A percentile compares a stretch with the other conserved stretches of the same genome.
Conservation (phyloP, 345 rosid genomes). For the Hibiscus syriacus region DNA sequence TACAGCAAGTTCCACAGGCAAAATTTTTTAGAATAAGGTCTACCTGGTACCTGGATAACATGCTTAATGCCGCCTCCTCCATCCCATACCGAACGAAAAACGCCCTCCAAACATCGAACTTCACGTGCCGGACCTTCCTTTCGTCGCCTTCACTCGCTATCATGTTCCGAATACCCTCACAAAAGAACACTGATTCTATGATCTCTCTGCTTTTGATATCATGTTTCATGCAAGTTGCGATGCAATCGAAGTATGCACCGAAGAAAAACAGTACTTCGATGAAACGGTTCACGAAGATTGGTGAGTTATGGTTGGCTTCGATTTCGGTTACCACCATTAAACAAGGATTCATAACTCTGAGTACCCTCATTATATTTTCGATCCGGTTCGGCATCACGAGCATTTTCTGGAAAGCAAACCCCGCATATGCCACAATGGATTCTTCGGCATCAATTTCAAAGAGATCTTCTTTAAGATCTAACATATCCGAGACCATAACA, state of each 20-base stretch:
- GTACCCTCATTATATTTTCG: conserved; percentile 28
- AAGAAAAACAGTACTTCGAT: conserved; percentile 33
- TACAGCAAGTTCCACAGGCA: conserved; percentile 27
- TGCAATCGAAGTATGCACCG: conserved; percentile 37
- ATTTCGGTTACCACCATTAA: conserved; percentile 34
- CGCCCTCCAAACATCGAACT: conserved; percentile 39
- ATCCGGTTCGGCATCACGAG: conserved; percentile 25
- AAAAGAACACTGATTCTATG: conserved; percentile 17
- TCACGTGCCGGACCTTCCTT: conserved; percentile 30
- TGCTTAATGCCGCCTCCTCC: conserved; percentile 36
- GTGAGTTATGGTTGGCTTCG: conserved; percentile 41
- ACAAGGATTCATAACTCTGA: conserved; percentile 26
- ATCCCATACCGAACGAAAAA: conserved; percentile 32
- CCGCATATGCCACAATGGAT: conserved; percentile 23
- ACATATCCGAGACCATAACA: conserved; percentile 29
- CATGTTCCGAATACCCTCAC: conserved; percentile 25
- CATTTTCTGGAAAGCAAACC: conserved; percentile 10
- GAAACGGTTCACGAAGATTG: conserved; percentile 34
- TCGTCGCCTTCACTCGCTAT: conserved; percentile 38
- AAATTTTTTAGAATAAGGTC: conserved; percentile 22
- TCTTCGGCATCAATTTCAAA: conserved; percentile 28
- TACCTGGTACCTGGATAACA: conserved; percentile 31
- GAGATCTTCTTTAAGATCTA: conserved; percentile 34
- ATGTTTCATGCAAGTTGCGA: conserved; percentile 24
- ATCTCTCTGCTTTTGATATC: conserved; percentile 19